Evolutionary conservation across 371 early-diverging fungal species (phyloP).

Genomic region (Paramicrosporidium saccamoebae): DNA sequence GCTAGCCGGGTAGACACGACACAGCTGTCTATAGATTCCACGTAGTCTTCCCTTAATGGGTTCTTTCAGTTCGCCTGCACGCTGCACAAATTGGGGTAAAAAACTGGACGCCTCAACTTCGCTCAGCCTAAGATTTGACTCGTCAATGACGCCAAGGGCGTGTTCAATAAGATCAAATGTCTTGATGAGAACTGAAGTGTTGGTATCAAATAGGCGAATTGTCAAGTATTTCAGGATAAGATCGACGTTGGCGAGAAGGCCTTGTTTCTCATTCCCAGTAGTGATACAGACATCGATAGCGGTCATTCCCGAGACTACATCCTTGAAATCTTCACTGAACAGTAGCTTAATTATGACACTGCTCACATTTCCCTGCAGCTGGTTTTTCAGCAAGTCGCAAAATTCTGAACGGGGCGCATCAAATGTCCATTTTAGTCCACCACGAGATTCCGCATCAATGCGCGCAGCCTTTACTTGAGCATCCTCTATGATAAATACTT

Average conservation of each 20-base stretch:
- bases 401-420: slow-evolving; percentile 35
- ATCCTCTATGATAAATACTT: too few relatives aligned
- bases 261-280: slow-evolving; percentile 9
- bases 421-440: slow-evolving; percentile 32
- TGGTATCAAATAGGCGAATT: slow-evolving; percentile 54
- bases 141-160: slow-evolving; percentile 17
- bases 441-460: too few relatives aligned
- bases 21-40: slow-evolving; percentile 17
- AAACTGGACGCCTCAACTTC: slow-evolving; percentile 48
- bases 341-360: slow-evolving; percentile 14
- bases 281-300: slow-evolving; percentile 24
- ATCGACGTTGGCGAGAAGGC: slow-evolving; percentile 26
- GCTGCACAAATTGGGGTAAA: slow-evolving; percentile 29
- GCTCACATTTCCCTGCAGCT: slow-evolving; percentile 18
- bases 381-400: slow-evolving; percentile 15
- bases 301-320: slow-evolving; percentile 20
- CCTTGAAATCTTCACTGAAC: slow-evolving; percentile 50
- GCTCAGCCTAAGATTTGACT: slow-evolving; percentile 13
- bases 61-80: slow-evolving; percentile 47
- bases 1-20: slow-evolving; percentile 35
- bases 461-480: too few relatives aligned
- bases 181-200: slow-evolving; percentile 40
- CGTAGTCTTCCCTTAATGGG: slow-evolving; percentile 25
- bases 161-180: slow-evolving; percentile 38
- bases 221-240: slow-evolving; percentile 45